Percentiles rank a stretch among this genome's conserved stretches.
phyloP scores from a whole-genome alignment of 371 early-diverging fungal species.

The Saksenaea vasiformis region DNA sequence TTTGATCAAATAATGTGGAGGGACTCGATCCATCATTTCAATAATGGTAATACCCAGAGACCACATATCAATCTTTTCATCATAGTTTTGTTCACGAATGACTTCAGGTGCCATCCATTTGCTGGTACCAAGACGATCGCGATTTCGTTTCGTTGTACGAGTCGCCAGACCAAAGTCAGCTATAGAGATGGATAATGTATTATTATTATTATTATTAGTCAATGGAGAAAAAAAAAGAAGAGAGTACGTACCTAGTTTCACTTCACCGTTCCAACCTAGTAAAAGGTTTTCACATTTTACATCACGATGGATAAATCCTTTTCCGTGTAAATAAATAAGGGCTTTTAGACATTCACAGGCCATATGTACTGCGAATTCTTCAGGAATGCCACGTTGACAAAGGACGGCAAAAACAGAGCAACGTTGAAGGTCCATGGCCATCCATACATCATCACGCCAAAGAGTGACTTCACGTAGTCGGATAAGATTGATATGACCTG shows the following conservation, averaged over 20 bases:
- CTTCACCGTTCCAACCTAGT: conserved; percentile 89
- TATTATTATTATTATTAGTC: conserved; percentile 44
- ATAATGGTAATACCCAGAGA: conserved; percentile 83
- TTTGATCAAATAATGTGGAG: conserved; percentile 52
- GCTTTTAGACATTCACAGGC: conserved; percentile 64
- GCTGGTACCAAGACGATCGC: conserved; percentile 92
- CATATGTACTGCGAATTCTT: conserved; percentile 46
- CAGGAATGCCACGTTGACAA: conserved; percentile 54
- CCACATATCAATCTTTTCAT: conserved; percentile 94
- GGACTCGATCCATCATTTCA: conserved; percentile 58
- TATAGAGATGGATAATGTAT: conserved; percentile 42
- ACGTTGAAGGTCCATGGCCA: conserved; percentile 52
- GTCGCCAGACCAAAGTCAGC: conserved; percentile 53
- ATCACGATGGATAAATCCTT: conserved; percentile 96
- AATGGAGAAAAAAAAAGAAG: too few species aligned
- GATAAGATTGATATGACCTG: conserved; percentile 47
- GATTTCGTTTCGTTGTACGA: conserved; percentile 51
- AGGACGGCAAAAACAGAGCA: conserved; percentile 55
- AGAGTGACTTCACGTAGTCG: conserved; percentile 47
- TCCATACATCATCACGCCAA: conserved; percentile 55
- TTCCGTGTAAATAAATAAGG: conserved; percentile 88
- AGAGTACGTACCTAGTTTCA: conserved; percentile 98
- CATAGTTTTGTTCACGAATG: conserved; percentile 87
- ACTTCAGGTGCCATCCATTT: conserved; percentile 98
- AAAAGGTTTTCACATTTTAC: conserved; percentile 98